Conservation (phyloP, 345 rosid genomes). For the Mangifera indica region DNA sequence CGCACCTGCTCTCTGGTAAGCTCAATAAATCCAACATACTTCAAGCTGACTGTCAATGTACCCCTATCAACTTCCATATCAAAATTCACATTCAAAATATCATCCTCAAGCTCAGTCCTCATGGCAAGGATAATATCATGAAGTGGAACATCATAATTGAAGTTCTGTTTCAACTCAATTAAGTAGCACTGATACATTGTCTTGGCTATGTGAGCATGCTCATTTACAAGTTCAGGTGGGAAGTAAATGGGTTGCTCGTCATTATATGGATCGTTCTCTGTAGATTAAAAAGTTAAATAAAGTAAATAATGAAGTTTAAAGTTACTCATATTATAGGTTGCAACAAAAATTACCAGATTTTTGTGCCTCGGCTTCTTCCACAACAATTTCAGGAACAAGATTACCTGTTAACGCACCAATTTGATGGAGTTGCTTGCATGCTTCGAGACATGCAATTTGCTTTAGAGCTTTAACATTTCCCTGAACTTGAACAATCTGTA, state of each 20-base stretch:
- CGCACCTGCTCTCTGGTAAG: constrained; percentile 47
- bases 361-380: constrained; percentile 47
- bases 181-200: constrained; percentile 52
- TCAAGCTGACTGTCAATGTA: constrained; percentile 42
- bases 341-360: constrained; percentile 36
- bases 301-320: neutral
- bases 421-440: constrained; percentile 68
- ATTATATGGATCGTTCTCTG: constrained; percentile 44
- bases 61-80: constrained; percentile 60
- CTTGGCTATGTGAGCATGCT: constrained; percentile 19
- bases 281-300: constrained; percentile 12
- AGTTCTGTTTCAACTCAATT: constrained; percentile 48
- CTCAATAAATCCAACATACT: constrained; percentile 41
- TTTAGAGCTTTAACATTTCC: constrained; percentile 44
- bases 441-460: constrained; percentile 79
- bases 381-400: constrained; percentile 72
- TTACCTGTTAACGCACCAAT: constrained; percentile 76
- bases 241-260: constrained; percentile 67
- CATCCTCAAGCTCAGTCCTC: constrained; percentile 52
- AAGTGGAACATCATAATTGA: constrained; percentile 33
- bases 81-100: constrained; percentile 35
- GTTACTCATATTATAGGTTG: constrained; percentile 4
- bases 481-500: constrained; percentile 36
- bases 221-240: constrained; percentile 65
- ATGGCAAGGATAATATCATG: constrained; percentile 58